Evolutionary conservation across 2,329 filamentous ascomycete species (phyloP).

Genomic region (Teratosphaeria epicoccoides): DNA sequence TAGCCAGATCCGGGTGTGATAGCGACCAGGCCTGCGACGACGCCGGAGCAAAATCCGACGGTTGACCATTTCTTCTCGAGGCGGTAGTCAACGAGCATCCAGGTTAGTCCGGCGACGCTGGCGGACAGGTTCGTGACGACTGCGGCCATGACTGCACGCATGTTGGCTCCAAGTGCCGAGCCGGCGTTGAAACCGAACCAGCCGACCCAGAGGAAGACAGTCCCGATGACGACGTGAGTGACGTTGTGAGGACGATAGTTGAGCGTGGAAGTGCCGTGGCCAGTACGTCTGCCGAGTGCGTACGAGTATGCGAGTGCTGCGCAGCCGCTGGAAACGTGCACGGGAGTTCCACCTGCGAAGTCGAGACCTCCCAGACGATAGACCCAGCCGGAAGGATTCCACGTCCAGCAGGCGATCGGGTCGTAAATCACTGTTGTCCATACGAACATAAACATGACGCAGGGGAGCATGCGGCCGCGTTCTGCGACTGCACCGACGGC

Average conservation of each 20-base stretch:
- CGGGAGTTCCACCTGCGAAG: conserved; percentile 82
- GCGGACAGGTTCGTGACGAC: conserved; percentile 79
- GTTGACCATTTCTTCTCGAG: conserved; percentile 87
- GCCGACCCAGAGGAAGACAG: conserved; percentile 88
- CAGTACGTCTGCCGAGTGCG: conserved; percentile 77
- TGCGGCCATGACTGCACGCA: conserved; percentile 77
- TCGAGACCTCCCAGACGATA: conserved; percentile 71
- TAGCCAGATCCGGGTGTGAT: conserved; percentile 84
- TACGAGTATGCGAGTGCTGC: conserved; percentile 83
- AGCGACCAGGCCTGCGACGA: conserved; percentile 75
- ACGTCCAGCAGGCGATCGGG: conserved; percentile 89
- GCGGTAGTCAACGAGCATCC: conserved; percentile 81
- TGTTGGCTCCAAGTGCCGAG: conserved; percentile 67
- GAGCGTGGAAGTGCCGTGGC: conserved; percentile 76
- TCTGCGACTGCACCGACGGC: conserved; percentile 79
- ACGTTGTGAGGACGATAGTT: conserved; percentile 92
- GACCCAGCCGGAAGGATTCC: conserved; percentile 76
- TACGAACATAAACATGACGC: conserved; percentile 84
- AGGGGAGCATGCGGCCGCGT: conserved; percentile 76
- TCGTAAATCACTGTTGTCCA: conserved; percentile 89
- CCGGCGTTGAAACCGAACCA: conserved; percentile 95
- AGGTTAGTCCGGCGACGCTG: conserved; percentile 74
- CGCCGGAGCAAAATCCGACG: conserved; percentile 84
- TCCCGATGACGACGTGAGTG: conserved; percentile 83
- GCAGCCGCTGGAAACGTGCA: conserved; percentile 77